Conservation (phyloP, 257 asterid species). For the Jaltomata sinuosa region DNA sequence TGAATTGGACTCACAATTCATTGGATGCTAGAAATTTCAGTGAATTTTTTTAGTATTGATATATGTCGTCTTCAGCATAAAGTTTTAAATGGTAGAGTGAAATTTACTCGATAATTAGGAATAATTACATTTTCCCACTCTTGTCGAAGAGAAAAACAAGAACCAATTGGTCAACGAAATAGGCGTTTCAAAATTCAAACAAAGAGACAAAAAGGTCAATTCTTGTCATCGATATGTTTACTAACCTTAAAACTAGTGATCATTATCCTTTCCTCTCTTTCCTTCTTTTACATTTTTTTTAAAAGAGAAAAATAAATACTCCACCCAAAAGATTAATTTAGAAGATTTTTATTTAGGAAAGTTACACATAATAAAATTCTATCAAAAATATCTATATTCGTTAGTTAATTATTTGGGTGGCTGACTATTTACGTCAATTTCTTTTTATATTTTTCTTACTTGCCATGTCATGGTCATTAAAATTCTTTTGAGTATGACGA, state of each 20-base stretch:
- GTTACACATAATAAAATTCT: no score
- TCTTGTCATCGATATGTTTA: conserved; percentile 1
- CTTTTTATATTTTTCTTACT: background rate
- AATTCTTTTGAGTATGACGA: background rate
- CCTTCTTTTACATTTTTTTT: background rate
- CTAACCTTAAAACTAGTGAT: conserved; percentile 20
- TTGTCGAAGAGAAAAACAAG: background rate
- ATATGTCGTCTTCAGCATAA: background rate
- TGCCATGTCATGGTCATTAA: background rate
- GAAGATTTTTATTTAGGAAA: no score
- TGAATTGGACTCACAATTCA: no score
- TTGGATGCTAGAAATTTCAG: no score
- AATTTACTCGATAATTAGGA: background rate
- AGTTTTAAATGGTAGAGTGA: background rate
- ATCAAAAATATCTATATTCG: no score
- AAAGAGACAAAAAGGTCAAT: conserved; percentile 19
- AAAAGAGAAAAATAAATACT: background rate
- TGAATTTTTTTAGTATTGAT: no score
- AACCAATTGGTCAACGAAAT: background rate
- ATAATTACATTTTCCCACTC: background rate
- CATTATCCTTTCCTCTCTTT: background rate
- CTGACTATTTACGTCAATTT: no score
- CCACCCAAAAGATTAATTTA: background rate
- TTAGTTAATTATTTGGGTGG: no score
- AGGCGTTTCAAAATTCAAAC: background rate